Evolutionary conservation across 352 stramenopile species (phyloP), one percentile per base, ranked within the genome.

Genomic region (Pythium utonaiense): DNA sequence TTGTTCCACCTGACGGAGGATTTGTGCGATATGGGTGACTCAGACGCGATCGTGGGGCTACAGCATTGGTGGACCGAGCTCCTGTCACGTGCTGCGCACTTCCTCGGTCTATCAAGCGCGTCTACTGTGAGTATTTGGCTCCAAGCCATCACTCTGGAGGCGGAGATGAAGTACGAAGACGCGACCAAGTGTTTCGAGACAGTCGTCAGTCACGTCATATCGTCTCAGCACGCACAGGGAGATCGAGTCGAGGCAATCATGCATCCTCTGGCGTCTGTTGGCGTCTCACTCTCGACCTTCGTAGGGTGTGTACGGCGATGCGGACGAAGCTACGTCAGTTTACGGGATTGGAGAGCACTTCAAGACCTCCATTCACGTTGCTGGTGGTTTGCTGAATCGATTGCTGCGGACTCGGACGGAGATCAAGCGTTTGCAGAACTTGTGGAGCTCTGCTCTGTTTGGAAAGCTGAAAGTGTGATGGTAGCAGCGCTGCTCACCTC

Each of bases 101-200:
- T 21, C 36, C 53, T 36, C 54, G 47, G 14, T 53, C 48, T 27
- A 28, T 31, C n/a, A 33, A 59, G 17, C 49, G 61, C 47, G 34
- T 57, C 10, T 28, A 62, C 8, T 40, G 41, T n/a, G 19, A 51
- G 10, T 36, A 55, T 34, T 12, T 67, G 60, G 60, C 40, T 67
- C 6, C 33, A 54, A 34, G 60, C 60, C 16, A 42, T 67, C 28
- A 52, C 47, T 6, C 34, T 49, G 16, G 47, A 67, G 38, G 60
- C 60, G n/a, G 60, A 67, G 16, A 33, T 59, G 6, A 67, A 62
- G 40, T 62, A 67, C 22, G 60, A 67, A 31, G 60, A 67, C n/a
- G 60, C 60, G 10, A 24, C 56, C 9, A 57, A 27, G 7, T 45
- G 19, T 13, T 67, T 59, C 38, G 53, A 58, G 19, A 14, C 38